Evolutionary conservation across 805 yeast genomes (phyloP).

Genomic region (Diddensiella transvaalensis): DNA sequence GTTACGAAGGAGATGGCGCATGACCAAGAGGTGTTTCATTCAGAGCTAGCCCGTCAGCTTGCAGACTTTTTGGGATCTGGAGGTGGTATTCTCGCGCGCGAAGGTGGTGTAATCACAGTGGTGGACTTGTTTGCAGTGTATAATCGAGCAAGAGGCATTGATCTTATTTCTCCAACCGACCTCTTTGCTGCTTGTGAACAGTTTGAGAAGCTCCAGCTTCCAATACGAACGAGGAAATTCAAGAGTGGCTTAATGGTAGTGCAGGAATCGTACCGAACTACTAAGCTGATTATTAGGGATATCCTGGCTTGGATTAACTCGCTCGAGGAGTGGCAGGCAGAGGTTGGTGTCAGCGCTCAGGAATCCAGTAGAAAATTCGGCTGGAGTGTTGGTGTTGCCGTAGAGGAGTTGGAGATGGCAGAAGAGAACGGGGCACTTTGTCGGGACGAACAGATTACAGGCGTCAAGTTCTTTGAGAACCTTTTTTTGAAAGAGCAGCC

Average conservation of each 20-base stretch:
- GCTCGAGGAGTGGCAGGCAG: conserved; percentile 26
- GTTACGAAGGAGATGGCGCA: conserved; percentile 37
- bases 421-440: conserved; percentile 55
- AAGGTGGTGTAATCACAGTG: conserved; percentile 58
- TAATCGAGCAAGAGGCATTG: conserved; percentile 62
- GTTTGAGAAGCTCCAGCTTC: conserved; percentile 56
- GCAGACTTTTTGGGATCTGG: conserved; percentile 60
- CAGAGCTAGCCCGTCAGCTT: conserved; percentile 72
- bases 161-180: conserved; percentile 67
- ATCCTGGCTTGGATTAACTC: conserved; percentile 28
- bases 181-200: conserved; percentile 56
- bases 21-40: conserved; percentile 34
- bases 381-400: conserved; percentile 65
- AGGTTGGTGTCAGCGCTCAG: conserved; percentile 34
- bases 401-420: conserved; percentile 59
- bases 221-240: conserved; percentile 45
- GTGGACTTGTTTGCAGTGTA: conserved; percentile 61
- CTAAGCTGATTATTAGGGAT: conserved; percentile 37
- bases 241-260: conserved; percentile 41
- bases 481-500: conserved; percentile 12
- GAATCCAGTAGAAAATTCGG: conserved; percentile 49
- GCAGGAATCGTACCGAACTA: conserved; percentile 37
- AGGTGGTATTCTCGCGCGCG: conserved; percentile 44
- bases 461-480: conserved; percentile 60
- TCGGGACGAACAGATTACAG: conserved; percentile 65